Base-by-base conservation (phyloP, 768 basidiomycete species). In the Xanthoconium stramineum region DNA sequence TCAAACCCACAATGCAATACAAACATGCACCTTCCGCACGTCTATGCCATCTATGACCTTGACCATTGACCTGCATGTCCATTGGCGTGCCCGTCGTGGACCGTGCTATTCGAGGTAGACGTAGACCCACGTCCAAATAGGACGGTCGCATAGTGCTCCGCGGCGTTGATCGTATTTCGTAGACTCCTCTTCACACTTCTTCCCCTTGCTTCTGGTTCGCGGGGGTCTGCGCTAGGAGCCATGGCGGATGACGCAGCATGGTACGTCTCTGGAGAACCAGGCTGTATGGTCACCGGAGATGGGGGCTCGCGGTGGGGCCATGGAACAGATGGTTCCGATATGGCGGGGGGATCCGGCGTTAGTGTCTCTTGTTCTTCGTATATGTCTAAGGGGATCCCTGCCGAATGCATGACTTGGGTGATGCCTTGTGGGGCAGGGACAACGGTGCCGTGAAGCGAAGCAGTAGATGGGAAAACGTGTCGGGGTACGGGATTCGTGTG, bases 81-180 rank as follows among this genome's bases (percentile, higher is more conserved):
- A 47, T 56, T 62, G 42, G 53, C 47, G 24, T 59, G 61, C 38
- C 58, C 63, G 51, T 68, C 70, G 32, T 68, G 65, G 38, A 46
- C 45, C 48, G 52, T 46, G 48, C 52, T 49, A 40, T 62, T 70
- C 28, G 70, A 64, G 33, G 68, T 43, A 12, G 74, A 69, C 36
- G 68, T 45, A 10, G 74, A 69, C 38, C 70, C 67, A 30, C 85
- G 78, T n/a, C 86, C 85, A 55, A 89, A 88, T 36, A 87, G 71
- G 57, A 88, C 79, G 6, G 83, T 83, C 6, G 85, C 83, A 65
- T 85, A 86, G 52, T 85, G 83, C 64, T 89, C 88, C 12, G 89
- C 88, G 36, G 81, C 84, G 53, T 78, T 82, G 44, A 90, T 69
- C 14, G 87, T 88, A 55, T 80, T 88, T 47, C 88, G 79, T 49